Base-by-base conservation (phyloP, 1,284 basidiomycete species). In the Erythrobasidium hasegawianum region DNA sequence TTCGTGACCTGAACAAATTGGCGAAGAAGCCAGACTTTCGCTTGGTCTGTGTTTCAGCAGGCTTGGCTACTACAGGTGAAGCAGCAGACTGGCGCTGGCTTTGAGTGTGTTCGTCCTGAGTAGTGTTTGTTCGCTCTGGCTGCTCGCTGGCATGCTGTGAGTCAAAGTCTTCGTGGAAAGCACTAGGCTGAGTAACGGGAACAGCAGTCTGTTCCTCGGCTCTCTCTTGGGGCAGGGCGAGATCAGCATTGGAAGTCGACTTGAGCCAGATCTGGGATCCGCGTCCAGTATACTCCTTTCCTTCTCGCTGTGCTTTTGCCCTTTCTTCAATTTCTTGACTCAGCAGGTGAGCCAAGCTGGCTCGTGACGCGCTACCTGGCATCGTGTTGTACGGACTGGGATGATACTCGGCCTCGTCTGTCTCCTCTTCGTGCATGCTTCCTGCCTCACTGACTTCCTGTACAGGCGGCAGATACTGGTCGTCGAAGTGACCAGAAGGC, bases 11-110 rank as follows among this genome's bases (percentile, higher is more conserved):
- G 27, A 64, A 64, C 20, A 64, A 33, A 16, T 54, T 26, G 16
- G 54, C 55, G 53, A 64, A 64, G 11, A 52, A 41, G 14, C 61
- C 52, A 5, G 61, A 64, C 14, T 57, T 43, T 2, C 61, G 61
- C 41, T 53, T 41, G 5, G 50, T 53, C 20, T 53, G 18, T 29
- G 50, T 53, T 7, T 20, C 20, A 9, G 50, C 24, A 16, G 20
- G 18, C n/a, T 16, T 16, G 50, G 18, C 26, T 8, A 8, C 24
- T n/a, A 16, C 20, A 7, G 50, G 50, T 7, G 50, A 53, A 4
- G 43, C 16, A 14, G 43, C 8, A 4, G 43, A 47, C 5, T 33
- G 5, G 33, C 33, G 33, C 11, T 33, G 33, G 11, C 5, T 11
- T 47, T 5, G 43, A 18, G 43, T 24, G 43, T 18, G 8, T 7